These are phyloP conservation scores for Podospora tetraspora DNA, from an alignment of 495 filamentous ascomycete species.

Conservation along the genomic window DNA sequence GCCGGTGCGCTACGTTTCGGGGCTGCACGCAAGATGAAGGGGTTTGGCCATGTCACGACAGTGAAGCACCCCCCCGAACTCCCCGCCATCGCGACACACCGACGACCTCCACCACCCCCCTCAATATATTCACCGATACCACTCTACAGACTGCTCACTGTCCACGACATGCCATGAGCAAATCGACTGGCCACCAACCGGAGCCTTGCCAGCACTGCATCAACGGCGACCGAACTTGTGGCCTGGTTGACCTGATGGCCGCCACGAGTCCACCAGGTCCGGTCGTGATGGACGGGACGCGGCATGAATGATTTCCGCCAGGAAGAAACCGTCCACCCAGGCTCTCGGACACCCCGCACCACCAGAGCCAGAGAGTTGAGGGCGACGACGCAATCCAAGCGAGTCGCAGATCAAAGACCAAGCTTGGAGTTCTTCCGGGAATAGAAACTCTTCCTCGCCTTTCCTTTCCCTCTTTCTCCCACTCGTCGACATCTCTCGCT, in stretches of 20 bases:
- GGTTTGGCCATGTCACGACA: neutral
- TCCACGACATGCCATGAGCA: neutral
- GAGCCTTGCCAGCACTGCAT: constrained; percentile 12
- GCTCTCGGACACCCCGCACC: constrained; percentile 7
- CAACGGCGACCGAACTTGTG: constrained; percentile 10
- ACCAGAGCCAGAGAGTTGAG: neutral
- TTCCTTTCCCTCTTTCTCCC: neutral
- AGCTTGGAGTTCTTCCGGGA: neutral
- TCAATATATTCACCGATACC: neutral
- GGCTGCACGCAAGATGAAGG: constrained; percentile 1
- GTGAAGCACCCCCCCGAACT: constrained; percentile 1
- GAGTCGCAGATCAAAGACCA: neutral
- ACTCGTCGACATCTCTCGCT: neutral
- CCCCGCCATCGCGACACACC: neutral
- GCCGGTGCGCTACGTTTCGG: neutral
- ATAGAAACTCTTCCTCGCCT: neutral
- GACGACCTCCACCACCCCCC: neutral
- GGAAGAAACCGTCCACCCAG: constrained; percentile 8
- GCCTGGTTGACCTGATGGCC: constrained; percentile 3
- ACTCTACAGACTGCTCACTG: neutral
- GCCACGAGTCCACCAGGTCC: constrained; percentile 6
- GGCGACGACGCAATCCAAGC: neutral
- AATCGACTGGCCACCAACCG: constrained; percentile 2
- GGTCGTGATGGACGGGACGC: constrained; percentile 9
- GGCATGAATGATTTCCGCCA: constrained; percentile 20